Evolutionary conservation across 1,284 basidiomycete species (phyloP).

Genomic region (Mycena citricolor): DNA sequence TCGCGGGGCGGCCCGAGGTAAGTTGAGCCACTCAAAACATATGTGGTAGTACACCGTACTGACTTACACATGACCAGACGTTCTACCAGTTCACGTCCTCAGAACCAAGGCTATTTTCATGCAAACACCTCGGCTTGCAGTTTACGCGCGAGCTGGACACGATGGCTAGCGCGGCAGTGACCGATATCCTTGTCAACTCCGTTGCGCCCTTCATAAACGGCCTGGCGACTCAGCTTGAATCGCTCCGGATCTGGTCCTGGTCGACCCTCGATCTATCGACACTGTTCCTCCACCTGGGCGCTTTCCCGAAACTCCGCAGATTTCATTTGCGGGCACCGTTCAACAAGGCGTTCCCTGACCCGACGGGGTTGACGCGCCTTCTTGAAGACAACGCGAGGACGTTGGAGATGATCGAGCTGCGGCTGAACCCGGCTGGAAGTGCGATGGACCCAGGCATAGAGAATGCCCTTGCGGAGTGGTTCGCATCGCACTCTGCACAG

Average conservation of each 20-base stretch:
- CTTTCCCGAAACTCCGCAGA: conserved; percentile 33
- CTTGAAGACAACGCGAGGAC: conserved; percentile 31
- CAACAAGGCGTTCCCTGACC: conserved; percentile 37
- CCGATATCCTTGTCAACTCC: conserved; percentile 28
- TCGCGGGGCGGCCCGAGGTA: conserved; percentile 39
- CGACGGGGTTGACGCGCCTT: conserved; percentile 35
- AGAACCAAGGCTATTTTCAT: conserved; percentile 29
- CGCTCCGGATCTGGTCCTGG: conserved; percentile 38
- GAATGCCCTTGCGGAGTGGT: conserved; percentile 34
- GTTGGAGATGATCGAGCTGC: conserved; percentile 36
- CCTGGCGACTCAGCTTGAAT: conserved; percentile 32
- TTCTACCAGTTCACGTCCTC: conserved; percentile 35
- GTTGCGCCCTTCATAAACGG: conserved; percentile 39
- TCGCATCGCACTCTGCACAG: conserved; percentile 21
- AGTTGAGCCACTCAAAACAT: too few species aligned
- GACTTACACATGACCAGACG: conserved; percentile 6
- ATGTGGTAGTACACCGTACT: not conserved
- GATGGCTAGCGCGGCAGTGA: conserved; percentile 21
- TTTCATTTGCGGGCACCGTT: conserved; percentile 40
- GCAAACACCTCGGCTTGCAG: conserved; percentile 38
- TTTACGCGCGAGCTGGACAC: conserved; percentile 31
- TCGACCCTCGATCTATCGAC: conserved; percentile 36
- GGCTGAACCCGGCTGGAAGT: conserved; percentile 37
- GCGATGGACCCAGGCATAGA: conserved; percentile 31
- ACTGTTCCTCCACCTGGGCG: conserved; percentile 33